Base-by-base conservation (phyloP, 1,284 basidiomycete species). In the Austroboletus sp. region DNA sequence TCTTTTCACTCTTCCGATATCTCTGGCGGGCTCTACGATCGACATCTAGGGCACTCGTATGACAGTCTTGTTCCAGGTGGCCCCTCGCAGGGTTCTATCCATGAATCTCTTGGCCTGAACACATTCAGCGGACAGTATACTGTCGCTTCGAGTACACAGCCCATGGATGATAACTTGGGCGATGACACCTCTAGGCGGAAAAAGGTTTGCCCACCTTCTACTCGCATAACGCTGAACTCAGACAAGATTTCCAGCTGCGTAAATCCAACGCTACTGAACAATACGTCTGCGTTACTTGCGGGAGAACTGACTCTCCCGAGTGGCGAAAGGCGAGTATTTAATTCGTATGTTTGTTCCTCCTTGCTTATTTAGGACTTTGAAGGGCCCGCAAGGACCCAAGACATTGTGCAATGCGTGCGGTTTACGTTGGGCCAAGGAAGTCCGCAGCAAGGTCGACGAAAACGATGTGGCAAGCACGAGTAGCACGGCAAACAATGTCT, bases 391-490 rank as follows among this genome's bases (percentile, higher is more conserved):
- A 47, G 89, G 89, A 29, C 83, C 86, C 2, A 92, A 92, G 67
- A 91, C 89, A 10, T 69, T 92, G 10, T 92, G 89, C 69, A 91
- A 91, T 61, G 89, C 89, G 1, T 91, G 88, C 53, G 88, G 88
- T 13, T 68, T 91, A 37, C 76, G 87, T 41, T 90, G 85, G 83
- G 88, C 88, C 40, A 90, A 90, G 66, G 74, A 76, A 53, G 60
- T 72, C 30, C 73, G 77, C 51, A 75, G 66, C 54, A 66, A 64
- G 44, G 61, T 58, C 19, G 70, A 68, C 25, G 67, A 69, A n/a
- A 60, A 51, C 13, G 33, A 39, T 29, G 41, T 41, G 16, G 49
- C 44, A 33, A 62, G 65, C 30, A 33, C 62, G 36, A 49, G 52
- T 27, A 41, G 26, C 42, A 42, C 61, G 26, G 51, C 39, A 31